phyloP scores from a whole-genome alignment of 108 stramenopile species.

The Skeletonema grethae region DNA sequence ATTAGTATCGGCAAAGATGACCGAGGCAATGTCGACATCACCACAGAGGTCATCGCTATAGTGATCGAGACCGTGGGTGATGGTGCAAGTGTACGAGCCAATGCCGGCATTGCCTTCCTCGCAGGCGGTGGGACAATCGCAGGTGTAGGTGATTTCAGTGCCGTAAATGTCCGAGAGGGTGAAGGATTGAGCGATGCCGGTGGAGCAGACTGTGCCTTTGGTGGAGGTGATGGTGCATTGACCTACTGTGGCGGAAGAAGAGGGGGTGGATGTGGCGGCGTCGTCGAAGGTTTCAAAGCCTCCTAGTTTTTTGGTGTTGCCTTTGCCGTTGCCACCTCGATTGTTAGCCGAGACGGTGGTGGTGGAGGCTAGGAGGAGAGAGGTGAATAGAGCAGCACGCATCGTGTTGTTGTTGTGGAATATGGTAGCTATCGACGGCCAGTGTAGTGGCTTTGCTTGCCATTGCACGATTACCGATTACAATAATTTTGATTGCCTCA shows the following conservation, averaged over 20 bases:
- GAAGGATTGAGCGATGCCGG: background rate
- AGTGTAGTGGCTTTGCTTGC: too few relatives aligned
- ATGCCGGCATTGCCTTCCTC: background rate
- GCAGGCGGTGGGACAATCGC: background rate
- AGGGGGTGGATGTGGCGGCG: too few relatives aligned
- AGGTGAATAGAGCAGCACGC: too few relatives aligned
- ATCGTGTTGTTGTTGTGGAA: too few relatives aligned
- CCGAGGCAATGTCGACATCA: background rate
- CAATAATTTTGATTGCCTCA: too few relatives aligned
- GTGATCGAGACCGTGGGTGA: background rate
- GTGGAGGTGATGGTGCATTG: background rate
- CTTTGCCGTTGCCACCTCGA: too few relatives aligned
- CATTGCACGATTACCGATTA: too few relatives aligned
- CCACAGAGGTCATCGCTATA: background rate
- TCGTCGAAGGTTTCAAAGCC: too few relatives aligned
- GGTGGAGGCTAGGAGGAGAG: too few relatives aligned
- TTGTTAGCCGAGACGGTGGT: too few relatives aligned
- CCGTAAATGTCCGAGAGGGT: background rate
- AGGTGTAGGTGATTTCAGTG: background rate
- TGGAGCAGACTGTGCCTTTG: background rate
- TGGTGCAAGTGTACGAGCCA: background rate
- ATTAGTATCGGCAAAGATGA: background rate
- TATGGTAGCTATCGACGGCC: too few relatives aligned
- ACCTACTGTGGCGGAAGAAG: background rate
- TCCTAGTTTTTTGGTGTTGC: too few relatives aligned